phyloP scores from a whole-genome alignment of 2,329 filamentous ascomycete species.

The Pseudogymnoascus destructans region DNA sequence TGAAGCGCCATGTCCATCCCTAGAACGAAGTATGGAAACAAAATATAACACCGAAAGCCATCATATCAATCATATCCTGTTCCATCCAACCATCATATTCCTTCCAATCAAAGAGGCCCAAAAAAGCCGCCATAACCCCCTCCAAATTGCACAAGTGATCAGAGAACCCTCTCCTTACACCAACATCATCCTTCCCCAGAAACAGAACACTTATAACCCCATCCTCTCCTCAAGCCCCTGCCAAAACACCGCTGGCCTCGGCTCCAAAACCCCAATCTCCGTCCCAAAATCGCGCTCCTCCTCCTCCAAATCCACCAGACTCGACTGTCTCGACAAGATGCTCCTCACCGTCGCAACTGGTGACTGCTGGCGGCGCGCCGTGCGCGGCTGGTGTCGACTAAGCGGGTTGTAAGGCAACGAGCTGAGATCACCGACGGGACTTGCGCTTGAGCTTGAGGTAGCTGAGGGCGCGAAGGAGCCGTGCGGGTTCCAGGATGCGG shows the following conservation, averaged over 20 bases:
- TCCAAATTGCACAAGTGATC: not conserved
- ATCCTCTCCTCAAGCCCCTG: slow-evolving; percentile 50
- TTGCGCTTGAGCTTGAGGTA: not conserved
- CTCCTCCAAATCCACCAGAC: slow-evolving; percentile 43
- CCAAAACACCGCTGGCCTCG: slow-evolving; percentile 50
- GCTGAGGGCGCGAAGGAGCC: not conserved
- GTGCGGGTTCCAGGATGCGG: slow-evolving; percentile 14
- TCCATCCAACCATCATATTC: not conserved
- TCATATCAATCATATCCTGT: not conserved
- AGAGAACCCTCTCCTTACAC: not conserved
- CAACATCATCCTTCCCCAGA: not conserved
- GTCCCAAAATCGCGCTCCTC: slow-evolving; percentile 40
- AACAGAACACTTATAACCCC: slow-evolving; percentile 11
- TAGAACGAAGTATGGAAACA: not conserved
- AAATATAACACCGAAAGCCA: not conserved
- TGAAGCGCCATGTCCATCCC: not conserved
- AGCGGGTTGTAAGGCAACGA: not conserved
- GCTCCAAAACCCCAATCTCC: slow-evolving; percentile 46
- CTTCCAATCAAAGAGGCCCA: not conserved
- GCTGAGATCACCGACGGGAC: not conserved
- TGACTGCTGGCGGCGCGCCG: slow-evolving; percentile 21
- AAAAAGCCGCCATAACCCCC: not conserved
- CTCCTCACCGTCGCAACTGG: slow-evolving; percentile 41
- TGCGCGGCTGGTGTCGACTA: not conserved
- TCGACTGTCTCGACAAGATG: slow-evolving; percentile 45